Conservation (phyloP, 1,284 basidiomycete genomes). For the Marasmius fiardii region DNA sequence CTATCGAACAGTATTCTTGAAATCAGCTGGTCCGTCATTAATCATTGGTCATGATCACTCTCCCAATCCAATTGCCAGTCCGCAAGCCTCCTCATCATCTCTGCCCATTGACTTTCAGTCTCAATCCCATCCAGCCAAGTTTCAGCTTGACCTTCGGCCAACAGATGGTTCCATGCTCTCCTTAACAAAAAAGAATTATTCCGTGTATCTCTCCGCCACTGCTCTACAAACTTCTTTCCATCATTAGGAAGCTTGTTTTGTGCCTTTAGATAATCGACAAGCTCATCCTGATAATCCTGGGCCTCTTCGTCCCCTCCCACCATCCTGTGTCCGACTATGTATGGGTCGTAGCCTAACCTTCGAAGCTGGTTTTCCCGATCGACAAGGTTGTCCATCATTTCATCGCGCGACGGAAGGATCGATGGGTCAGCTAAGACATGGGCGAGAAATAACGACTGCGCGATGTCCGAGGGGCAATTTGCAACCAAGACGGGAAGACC, state of each 20-base stretch:
- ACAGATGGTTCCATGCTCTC: constrained; percentile 42
- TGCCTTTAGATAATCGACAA: constrained; percentile 42
- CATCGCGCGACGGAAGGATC: constrained; percentile 35
- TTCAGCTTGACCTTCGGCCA: neutral
- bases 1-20: no score
- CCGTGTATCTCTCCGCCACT: constrained; percentile 39
- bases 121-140: constrained; percentile 29
- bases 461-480: constrained; percentile 48
- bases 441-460: constrained; percentile 45
- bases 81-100: constrained; percentile 42
- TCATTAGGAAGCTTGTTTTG: constrained; percentile 37
- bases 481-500: constrained; percentile 37
- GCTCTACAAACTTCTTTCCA: constrained; percentile 43
- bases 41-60: neutral
- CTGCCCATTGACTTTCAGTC: constrained; percentile 43
- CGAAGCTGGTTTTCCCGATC: constrained; percentile 36
- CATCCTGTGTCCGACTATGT: constrained; percentile 45
- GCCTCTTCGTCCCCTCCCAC: constrained; percentile 29
- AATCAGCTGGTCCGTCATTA: no score
- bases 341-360: constrained; percentile 42
- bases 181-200: constrained; percentile 30
- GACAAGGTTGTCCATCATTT: constrained; percentile 39
- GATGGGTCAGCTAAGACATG: constrained; percentile 40
- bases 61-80: constrained; percentile 47
- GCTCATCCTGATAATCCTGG: constrained; percentile 45